These are phyloP conservation scores for Heliamphora exappendiculata DNA, from an alignment of 148 eudicot species.

Conservation along the genomic window DNA sequence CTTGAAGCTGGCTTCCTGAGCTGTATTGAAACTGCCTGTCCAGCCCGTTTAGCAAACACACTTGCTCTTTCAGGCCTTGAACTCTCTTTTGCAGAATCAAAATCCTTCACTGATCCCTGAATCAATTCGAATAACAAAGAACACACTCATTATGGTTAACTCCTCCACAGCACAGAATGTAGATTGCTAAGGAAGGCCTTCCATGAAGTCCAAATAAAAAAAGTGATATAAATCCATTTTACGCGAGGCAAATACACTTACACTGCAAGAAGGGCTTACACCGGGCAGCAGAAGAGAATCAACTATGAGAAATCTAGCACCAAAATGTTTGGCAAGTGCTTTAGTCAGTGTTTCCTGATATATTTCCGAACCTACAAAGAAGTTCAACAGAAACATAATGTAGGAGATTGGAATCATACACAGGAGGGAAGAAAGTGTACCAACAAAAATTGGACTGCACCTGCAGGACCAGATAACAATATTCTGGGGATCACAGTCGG, in stretches of 20 bases:
- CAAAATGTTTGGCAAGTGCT: conserved; percentile 80
- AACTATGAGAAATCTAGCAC: conserved; percentile 64
- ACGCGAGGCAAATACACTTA: neutral
- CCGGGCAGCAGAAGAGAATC: conserved; percentile 72
- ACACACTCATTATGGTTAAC: too few species aligned
- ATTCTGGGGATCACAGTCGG: conserved; percentile 73
- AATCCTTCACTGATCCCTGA: conserved; percentile 67
- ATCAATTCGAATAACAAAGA: conserved; percentile 2
- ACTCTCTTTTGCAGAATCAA: conserved; percentile 52
- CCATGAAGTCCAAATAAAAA: too few species aligned
- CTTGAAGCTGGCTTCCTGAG: conserved; percentile 74
- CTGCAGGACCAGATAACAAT: conserved; percentile 90
- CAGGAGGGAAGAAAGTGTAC: too few species aligned
- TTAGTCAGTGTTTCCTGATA: conserved; percentile 83
- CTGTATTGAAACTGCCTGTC: conserved; percentile 44
- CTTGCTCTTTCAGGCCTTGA: conserved; percentile 53
- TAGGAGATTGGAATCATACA: neutral
- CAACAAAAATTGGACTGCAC: conserved; percentile 27
- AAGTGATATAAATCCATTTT: too few species aligned
- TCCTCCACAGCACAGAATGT: too few species aligned
- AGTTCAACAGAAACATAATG: too few species aligned
- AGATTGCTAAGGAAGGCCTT: too few species aligned
- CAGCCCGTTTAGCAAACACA: conserved; percentile 49
- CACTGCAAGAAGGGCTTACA: conserved; percentile 41
- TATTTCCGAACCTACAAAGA: conserved; percentile 76